Evolutionary conservation across 768 basidiomycete species (phyloP), one percentile per base, ranked within the genome.

Genomic region (Leccinum disarticulatum): DNA sequence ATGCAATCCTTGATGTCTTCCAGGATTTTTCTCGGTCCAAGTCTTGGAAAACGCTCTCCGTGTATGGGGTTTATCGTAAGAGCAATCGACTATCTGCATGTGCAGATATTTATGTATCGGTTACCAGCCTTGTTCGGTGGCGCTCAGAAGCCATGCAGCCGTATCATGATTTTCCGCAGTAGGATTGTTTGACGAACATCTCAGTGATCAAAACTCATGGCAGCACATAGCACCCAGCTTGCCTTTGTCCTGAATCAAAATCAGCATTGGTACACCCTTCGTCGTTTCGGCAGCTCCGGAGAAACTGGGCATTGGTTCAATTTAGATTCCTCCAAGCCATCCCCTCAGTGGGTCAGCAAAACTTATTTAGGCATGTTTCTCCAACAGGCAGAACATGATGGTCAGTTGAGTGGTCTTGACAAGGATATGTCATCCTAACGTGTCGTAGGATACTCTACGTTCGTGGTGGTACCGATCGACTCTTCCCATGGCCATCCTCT

Each of bases 21-120:
- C 64, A 93, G 91, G 92, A 2, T 97, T 93, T 73, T 97, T 97
- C 75, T 95, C 94, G 2, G 82, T 96, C 1, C 93, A 94, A 63
- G 95, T 96, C 2, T 72, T 96, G 17, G 91, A 94, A 65, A 82
- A 87, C 57, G 95, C 95, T 2, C 74, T 97, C 52, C 81, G 86
- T 67, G 87, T 94, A 13, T 95, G 88, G 90, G 89, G 89, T 17
- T 74, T 95, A 58, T 87, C 82, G 91, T 93, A 66, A 64, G 78
- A 60, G 52, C 27, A 36, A 52, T 47, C 50, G 46, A 57, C 64
- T n/a, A 8, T 50, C 31, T 54, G 33, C n/a, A 7, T 54, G 55
- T 36, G 14, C 49, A 4, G 5, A 46, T 50, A 22, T 52, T 65
- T 49, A 71, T 41, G 6, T 53, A 41, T 13, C 33, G 14, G 56